Conservation (phyloP, 345 rosid species). For the Eutrema heterophyllum region DNA sequence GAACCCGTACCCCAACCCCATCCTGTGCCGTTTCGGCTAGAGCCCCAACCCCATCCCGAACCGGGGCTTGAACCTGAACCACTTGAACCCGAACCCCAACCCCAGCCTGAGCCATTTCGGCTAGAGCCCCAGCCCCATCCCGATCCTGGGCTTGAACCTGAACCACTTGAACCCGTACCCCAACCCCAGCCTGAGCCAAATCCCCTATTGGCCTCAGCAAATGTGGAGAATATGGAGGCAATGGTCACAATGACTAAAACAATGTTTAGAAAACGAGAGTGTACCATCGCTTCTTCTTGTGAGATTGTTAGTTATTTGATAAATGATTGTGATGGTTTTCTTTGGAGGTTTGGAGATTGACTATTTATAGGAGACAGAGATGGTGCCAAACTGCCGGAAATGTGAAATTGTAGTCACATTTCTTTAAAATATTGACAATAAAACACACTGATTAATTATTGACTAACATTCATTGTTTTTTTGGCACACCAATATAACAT, state of each 20-base stretch:
- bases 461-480: not conserved
- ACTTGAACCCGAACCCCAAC: conserved; percentile 27
- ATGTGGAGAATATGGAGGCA: conserved; percentile 2
- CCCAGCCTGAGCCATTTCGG: conserved; percentile 6
- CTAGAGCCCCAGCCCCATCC: conserved; percentile 16
- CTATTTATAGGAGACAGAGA: conserved; percentile 17
- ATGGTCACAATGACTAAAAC: conserved; percentile 10
- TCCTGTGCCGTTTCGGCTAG: not conserved
- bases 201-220: conserved; percentile 25
- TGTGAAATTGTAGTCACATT: not conserved
- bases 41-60: conserved; percentile 18
- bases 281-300: not conserved
- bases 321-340: conserved; percentile 13
- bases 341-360: not conserved
- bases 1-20: conserved; percentile 22
- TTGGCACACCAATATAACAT: not conserved
- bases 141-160: not conserved
- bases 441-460: not conserved
- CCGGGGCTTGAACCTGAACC: conserved; percentile 5
- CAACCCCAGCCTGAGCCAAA: conserved; percentile 30
- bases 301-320: not conserved
- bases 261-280: conserved; percentile 8
- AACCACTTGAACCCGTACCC: conserved; percentile 24
- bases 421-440: not conserved
- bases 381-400: conserved; percentile 10